Percentiles rank a stretch among this genome's conserved stretches.
Conservation (phyloP, 768 basidiomycete genomes). For the Tubosaeta sp. region DNA sequence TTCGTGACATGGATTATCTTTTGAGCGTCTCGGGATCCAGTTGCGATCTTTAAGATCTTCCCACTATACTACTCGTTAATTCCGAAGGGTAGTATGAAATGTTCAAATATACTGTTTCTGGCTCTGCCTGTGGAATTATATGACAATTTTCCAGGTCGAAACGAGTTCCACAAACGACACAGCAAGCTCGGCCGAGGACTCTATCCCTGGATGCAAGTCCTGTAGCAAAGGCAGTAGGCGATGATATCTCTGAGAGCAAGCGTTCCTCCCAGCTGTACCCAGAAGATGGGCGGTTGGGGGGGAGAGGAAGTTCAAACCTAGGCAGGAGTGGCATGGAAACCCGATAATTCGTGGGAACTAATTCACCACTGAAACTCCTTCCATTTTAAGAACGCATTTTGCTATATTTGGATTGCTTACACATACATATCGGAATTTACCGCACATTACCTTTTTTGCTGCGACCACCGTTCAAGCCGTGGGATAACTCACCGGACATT, state of each 20-base stretch:
- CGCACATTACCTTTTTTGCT: too few species aligned
- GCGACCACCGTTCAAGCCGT: too few species aligned
- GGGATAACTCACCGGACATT: too few species aligned
- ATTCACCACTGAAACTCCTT: too few species aligned
- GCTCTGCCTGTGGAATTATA: background rate
- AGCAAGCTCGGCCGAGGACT: background rate
- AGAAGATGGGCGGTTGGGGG: background rate
- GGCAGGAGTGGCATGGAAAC: background rate
- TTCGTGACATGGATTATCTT: background rate
- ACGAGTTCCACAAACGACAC: background rate
- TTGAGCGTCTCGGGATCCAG: background rate
- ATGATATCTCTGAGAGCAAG: background rate
- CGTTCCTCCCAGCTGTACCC: background rate
- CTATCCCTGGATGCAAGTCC: background rate
- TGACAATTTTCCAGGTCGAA: background rate
- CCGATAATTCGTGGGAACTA: too few species aligned
- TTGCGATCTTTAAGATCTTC: background rate
- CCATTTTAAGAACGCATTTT: too few species aligned
- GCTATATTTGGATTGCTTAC: too few species aligned
- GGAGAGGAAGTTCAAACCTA: background rate
- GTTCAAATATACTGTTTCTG: background rate
- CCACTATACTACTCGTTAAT: background rate
- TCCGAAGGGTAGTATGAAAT: background rate
- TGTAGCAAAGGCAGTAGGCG: background rate
- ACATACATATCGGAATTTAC: too few species aligned